Conservation (phyloP, 305 asterid species). For the Nicotiana rustica region DNA sequence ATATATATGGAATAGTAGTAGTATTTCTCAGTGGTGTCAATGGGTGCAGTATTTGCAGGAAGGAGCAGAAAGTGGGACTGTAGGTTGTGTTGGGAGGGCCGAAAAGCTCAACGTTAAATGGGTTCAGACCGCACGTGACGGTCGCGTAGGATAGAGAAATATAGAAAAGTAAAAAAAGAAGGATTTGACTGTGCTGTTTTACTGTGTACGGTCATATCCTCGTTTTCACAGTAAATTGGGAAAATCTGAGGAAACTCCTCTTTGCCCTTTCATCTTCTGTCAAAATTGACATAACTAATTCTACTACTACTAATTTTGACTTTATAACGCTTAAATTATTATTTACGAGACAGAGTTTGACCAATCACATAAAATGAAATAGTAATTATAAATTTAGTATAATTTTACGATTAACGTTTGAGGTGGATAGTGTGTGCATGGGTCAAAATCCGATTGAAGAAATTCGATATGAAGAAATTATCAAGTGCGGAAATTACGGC, state of each 20-base stretch:
- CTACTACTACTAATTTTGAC: not conserved
- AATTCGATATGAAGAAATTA: no score
- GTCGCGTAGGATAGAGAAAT: slow-evolving; percentile 35
- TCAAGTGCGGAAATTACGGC: no score
- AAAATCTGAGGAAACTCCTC: slow-evolving; percentile 12
- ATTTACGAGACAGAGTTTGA: not conserved
- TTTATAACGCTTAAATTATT: not conserved
- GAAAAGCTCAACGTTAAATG: slow-evolving; percentile 36
- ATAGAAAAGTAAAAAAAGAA: not conserved
- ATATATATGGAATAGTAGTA: not conserved
- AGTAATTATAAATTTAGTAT: no score
- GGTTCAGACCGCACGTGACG: slow-evolving; percentile 40
- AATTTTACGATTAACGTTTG: no score
- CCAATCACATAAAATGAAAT: no score
- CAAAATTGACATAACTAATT: not conserved
- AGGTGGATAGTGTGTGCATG: no score
- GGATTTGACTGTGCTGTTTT: not conserved
- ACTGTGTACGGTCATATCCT: slow-evolving; percentile 19
- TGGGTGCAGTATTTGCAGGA: slow-evolving; percentile 37
- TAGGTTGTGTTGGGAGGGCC: slow-evolving; percentile 35
- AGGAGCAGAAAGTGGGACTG: slow-evolving; percentile 34
- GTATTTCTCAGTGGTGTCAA: not conserved
- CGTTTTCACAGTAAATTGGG: not conserved
- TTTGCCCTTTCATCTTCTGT: not conserved
- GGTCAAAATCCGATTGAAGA: no score